Evolutionary conservation across 805 yeast genomes (phyloP).

Genomic region (Martiniozyma abietophila): DNA sequence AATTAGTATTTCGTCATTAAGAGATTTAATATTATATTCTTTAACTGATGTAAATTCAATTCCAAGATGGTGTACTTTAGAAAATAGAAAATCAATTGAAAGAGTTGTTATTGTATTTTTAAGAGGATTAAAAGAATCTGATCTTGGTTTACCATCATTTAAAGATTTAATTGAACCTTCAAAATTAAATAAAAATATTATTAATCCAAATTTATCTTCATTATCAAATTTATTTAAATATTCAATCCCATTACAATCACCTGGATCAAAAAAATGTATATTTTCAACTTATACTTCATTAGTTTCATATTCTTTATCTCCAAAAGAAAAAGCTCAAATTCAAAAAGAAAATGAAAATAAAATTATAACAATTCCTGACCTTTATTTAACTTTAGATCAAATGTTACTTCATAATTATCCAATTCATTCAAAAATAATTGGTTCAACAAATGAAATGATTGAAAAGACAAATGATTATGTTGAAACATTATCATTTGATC

Average conservation of each 20-base stretch:
- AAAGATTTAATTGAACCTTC: slow-evolving; percentile 10
- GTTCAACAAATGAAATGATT: slow-evolving; percentile 15
- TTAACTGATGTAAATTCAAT: slow-evolving; percentile 32
- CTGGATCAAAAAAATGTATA: slow-evolving; percentile 54
- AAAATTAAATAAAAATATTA: slow-evolving; percentile 5
- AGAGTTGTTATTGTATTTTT: slow-evolving; percentile 50
- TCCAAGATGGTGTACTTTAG: slow-evolving; percentile 43
- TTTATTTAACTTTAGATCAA: slow-evolving; percentile 41
- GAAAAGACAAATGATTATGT: slow-evolving; percentile 33
- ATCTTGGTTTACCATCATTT: slow-evolving; percentile 29
- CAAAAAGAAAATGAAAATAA: slow-evolving; percentile 25
- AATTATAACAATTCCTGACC: slow-evolving; percentile 40
- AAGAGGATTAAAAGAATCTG: slow-evolving; percentile 51
- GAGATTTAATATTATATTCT: slow-evolving; percentile 37
- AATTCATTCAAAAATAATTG: slow-evolving; percentile 36
- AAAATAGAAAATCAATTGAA: slow-evolving; percentile 37
- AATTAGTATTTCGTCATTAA: slow-evolving; percentile 31
- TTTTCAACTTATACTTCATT: slow-evolving; percentile 47
- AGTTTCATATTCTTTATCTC: slow-evolving; percentile 45
- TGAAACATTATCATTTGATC: slow-evolving; percentile 43
- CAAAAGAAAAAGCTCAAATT: slow-evolving; percentile 41
- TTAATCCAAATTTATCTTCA: slow-evolving; percentile 22
- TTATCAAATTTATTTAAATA: slow-evolving; percentile 32
- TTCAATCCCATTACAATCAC: slow-evolving; percentile 44
- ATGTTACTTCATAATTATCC: slow-evolving; percentile 44